A percentile compares a stretch with the other conserved stretches of the same genome.
phyloP scores from a whole-genome alignment of 202 grass and related monocot genomes.

The Hordeum pubiflorum region DNA sequence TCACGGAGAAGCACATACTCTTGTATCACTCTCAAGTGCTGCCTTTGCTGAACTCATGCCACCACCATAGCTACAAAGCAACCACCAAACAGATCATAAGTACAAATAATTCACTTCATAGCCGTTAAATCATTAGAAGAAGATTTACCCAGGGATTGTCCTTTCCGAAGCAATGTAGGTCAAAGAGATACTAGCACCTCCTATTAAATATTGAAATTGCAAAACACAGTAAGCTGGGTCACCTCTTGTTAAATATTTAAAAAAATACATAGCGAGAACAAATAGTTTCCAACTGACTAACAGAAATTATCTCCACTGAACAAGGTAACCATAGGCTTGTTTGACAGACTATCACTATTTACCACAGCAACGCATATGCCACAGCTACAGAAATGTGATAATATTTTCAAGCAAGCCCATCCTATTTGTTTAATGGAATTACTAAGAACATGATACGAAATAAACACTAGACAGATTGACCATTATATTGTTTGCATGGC shows the following conservation, averaged over 20 bases:
- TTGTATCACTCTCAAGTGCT: constrained; percentile 68
- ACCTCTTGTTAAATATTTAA: background rate
- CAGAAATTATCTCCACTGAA: background rate
- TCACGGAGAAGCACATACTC: constrained; percentile 26
- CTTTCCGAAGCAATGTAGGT: constrained; percentile 78
- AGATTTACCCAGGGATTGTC: constrained; percentile 65
- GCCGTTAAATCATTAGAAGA: background rate
- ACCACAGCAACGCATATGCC: background rate
- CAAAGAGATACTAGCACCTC: constrained; percentile 59
- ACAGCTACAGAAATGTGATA: too few species aligned
- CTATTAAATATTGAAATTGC: constrained; percentile 32
- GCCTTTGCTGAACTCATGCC: constrained; percentile 77
- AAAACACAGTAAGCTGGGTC: background rate
- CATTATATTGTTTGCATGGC: background rate
- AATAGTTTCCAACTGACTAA: background rate
- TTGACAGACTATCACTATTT: background rate
- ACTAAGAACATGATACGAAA: background rate
- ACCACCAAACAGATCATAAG: constrained; percentile 13
- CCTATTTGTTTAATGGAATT: background rate
- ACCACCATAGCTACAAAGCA: constrained; percentile 47
- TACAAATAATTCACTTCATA: background rate
- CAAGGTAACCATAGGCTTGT: too few species aligned
- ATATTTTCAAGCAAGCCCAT: background rate
- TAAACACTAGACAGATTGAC: background rate
- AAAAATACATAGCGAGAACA: background rate